Conservation (phyloP, 164 flowering plant species). For the Cinnamomum micranthum region DNA sequence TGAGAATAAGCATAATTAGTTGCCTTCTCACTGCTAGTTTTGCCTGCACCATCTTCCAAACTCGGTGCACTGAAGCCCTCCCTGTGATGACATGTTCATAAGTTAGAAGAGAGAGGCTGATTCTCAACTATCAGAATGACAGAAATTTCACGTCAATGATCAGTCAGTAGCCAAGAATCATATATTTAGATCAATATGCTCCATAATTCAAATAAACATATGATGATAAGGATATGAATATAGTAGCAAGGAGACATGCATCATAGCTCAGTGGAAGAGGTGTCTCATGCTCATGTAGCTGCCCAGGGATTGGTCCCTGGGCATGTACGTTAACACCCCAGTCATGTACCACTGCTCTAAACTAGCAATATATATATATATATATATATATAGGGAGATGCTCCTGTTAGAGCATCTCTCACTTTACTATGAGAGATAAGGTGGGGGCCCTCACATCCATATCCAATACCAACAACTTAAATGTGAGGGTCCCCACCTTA, state of each 20-base stretch:
- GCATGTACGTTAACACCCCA: too few relatives aligned
- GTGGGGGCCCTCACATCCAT: too few relatives aligned
- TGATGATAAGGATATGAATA: background rate
- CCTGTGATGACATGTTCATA: constrained; percentile 13
- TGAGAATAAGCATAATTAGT: constrained; percentile 15
- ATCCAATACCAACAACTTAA: too few relatives aligned
- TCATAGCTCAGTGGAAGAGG: background rate
- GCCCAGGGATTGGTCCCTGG: too few relatives aligned
- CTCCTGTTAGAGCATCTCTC: too few relatives aligned
- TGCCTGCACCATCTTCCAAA: constrained; percentile 11
- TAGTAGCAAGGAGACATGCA: background rate
- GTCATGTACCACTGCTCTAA: too few relatives aligned
- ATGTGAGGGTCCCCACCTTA: too few relatives aligned
- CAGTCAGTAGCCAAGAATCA: background rate
- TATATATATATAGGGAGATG: too few relatives aligned
- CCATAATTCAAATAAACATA: background rate
- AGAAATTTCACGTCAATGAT: background rate
- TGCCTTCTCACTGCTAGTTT: constrained; percentile 16
- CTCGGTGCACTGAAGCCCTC: constrained; percentile 2
- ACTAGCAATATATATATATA: too few relatives aligned
- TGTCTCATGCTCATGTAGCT: too few relatives aligned
- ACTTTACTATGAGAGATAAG: too few relatives aligned
- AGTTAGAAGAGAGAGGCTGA: background rate
- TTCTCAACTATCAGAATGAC: background rate
- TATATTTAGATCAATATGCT: too few relatives aligned